phyloP scores from a whole-genome alignment of 257 asterid genomes.

The Plectranthus barbatus region DNA sequence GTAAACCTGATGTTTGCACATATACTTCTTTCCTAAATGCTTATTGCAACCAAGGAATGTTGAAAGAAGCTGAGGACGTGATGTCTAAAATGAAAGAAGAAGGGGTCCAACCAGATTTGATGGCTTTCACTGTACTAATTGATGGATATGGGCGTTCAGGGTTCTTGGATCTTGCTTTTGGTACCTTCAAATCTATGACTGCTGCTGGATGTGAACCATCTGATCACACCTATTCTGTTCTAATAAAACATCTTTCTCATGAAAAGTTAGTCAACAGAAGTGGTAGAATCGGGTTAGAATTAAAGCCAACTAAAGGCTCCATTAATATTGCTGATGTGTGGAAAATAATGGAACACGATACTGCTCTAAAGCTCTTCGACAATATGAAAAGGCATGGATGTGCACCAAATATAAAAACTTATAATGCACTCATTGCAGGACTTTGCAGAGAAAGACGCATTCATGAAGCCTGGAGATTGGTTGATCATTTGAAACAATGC shows the following conservation, averaged over 20 bases:
- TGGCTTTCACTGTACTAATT: conserved; percentile 52
- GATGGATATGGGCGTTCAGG: conserved; percentile 75
- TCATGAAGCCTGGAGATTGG: conserved; percentile 42
- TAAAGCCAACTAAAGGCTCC: not conserved
- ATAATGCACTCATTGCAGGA: conserved; percentile 40
- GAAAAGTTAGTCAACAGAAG: conserved; percentile 24
- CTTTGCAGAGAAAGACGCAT: conserved; percentile 60
- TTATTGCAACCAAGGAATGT: conserved; percentile 62
- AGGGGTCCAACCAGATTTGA: conserved; percentile 52
- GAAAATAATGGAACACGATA: conserved; percentile 52
- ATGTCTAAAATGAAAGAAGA: conserved; percentile 45
- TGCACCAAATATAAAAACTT: conserved; percentile 40
- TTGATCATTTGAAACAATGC: conserved; percentile 40
- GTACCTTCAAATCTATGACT: conserved; percentile 46
- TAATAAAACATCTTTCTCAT: conserved; percentile 53
- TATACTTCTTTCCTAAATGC: conserved; percentile 70
- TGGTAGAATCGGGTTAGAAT: conserved; percentile 7
- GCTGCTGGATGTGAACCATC: conserved; percentile 61
- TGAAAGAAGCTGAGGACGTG: conserved; percentile 60
- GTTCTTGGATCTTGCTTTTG: conserved; percentile 39
- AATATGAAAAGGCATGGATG: conserved; percentile 51
- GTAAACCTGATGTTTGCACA: conserved; percentile 61
- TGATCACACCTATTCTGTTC: conserved; percentile 47
- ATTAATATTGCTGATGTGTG: conserved; percentile 62
- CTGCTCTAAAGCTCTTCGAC: conserved; percentile 42